These are phyloP conservation scores for Talaromyces sp. DNA, from an alignment of 2,329 filamentous ascomycete genomes.

Conservation along the genomic window DNA sequence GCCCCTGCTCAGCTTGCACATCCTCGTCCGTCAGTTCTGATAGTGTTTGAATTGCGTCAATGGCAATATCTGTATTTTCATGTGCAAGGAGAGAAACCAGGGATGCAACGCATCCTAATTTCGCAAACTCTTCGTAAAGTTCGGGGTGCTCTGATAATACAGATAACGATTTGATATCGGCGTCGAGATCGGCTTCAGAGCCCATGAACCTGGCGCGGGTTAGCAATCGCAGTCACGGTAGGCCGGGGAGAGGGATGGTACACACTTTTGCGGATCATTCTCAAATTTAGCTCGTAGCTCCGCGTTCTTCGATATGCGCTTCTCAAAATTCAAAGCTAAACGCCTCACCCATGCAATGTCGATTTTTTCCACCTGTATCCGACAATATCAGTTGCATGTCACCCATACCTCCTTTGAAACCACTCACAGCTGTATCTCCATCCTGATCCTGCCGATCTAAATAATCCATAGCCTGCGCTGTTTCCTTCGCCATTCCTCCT, in stretches of 20 bases:
- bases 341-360: constrained; percentile 81
- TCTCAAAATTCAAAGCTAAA: constrained; percentile 80
- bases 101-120: constrained; percentile 68
- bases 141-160: constrained; percentile 84
- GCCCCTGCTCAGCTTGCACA: constrained; percentile 72
- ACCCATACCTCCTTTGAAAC: background rate
- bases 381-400: background rate
- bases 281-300: constrained; percentile 85
- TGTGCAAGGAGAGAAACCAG: constrained; percentile 82
- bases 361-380: constrained; percentile 65
- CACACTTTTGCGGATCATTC: constrained; percentile 69
- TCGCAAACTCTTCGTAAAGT: constrained; percentile 77
- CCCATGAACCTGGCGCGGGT: constrained; percentile 61
- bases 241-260: constrained; percentile 5
- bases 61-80: constrained; percentile 96
- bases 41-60: constrained; percentile 84
- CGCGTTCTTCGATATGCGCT: constrained; percentile 85
- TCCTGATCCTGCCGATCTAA: constrained; percentile 68
- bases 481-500: constrained; percentile 77
- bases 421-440: constrained; percentile 47
- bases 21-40: constrained; percentile 92
- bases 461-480: constrained; percentile 82
- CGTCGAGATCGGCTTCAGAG: constrained; percentile 84
- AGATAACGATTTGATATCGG: constrained; percentile 80
- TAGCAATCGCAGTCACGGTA: constrained; percentile 20